A percentile compares a stretch with the other conserved stretches of the same genome.
Conservation (phyloP, 768 basidiomycete genomes). For the Boletus vermiculosoides region DNA sequence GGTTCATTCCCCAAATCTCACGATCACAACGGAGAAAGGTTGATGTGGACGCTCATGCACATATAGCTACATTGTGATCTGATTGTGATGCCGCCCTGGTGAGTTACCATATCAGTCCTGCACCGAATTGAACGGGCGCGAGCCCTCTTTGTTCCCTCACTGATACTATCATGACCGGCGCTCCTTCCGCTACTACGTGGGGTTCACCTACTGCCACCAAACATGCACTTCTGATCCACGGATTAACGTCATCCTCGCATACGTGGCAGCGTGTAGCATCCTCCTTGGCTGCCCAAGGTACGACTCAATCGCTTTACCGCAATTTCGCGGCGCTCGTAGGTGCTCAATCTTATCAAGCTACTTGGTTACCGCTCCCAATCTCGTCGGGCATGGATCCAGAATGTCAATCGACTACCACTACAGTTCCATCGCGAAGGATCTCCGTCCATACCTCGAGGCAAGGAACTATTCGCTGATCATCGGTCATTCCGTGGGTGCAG, state of each 20-base stretch:
- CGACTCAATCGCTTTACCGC: not conserved
- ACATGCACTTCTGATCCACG: too few relatives aligned
- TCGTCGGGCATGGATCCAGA: too few relatives aligned
- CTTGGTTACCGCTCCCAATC: too few relatives aligned
- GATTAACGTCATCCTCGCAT: constrained; percentile 20
- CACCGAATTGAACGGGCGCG: not conserved
- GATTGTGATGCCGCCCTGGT: too few relatives aligned
- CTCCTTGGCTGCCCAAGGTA: constrained; percentile 19
- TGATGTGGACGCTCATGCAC: too few relatives aligned
- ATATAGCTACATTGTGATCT: too few relatives aligned
- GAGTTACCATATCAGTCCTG: not conserved
- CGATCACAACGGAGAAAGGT: too few relatives aligned
- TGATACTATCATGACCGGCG: constrained; percentile 11
- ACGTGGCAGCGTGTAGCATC: constrained; percentile 20
- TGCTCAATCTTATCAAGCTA: constrained; percentile 12
- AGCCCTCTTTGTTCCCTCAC: not conserved
- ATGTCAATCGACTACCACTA: too few relatives aligned
- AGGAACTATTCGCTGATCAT: constrained; percentile 8
- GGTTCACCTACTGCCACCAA: constrained; percentile 24
- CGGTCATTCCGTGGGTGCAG: too few relatives aligned
- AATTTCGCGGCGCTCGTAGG: not conserved
- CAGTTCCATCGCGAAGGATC: constrained; percentile 18
- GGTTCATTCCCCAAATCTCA: too few relatives aligned
- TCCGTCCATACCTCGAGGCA: constrained; percentile 18
- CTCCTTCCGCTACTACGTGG: constrained; percentile 21